phyloP scores from a whole-genome alignment of 129 eudicot genomes.

The Scalesia atractyloides region DNA sequence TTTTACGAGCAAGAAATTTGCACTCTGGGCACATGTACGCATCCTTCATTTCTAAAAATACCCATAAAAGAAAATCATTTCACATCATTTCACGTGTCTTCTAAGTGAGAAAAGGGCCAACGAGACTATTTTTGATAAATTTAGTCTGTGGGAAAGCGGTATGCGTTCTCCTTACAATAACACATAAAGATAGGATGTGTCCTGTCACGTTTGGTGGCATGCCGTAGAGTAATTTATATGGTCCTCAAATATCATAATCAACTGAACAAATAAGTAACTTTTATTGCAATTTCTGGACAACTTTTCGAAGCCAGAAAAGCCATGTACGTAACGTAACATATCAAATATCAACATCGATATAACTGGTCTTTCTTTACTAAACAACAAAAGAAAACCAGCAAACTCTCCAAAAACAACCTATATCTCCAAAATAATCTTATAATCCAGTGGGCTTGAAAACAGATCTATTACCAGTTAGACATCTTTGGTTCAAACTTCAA shows the following conservation, averaged over 20 bases:
- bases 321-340: too few relatives aligned
- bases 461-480: too few relatives aligned
- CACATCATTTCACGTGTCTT: not conserved
- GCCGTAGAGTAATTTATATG: not conserved
- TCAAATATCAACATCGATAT: conserved; percentile 1
- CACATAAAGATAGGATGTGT: not conserved
- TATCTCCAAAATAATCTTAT: conserved; percentile 1
- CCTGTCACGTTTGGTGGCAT: conserved; percentile 6
- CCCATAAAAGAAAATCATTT: not conserved
- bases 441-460: not conserved
- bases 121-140: not conserved
- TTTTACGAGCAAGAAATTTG: not conserved
- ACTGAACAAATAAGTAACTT: too few relatives aligned
- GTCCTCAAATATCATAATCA: too few relatives aligned
- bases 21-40: not conserved
- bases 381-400: not conserved
- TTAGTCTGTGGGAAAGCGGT: not conserved
- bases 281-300: not conserved
- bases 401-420: not conserved
- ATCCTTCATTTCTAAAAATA: not conserved
- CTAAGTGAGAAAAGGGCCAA: not conserved
- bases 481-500: not conserved
- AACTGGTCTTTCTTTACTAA: not conserved
- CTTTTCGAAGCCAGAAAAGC: not conserved
- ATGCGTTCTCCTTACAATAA: conserved; percentile 1